Evolutionary conservation across 2,329 filamentous ascomycete genomes (phyloP).

Genomic region (Seiridium unicorne): DNA sequence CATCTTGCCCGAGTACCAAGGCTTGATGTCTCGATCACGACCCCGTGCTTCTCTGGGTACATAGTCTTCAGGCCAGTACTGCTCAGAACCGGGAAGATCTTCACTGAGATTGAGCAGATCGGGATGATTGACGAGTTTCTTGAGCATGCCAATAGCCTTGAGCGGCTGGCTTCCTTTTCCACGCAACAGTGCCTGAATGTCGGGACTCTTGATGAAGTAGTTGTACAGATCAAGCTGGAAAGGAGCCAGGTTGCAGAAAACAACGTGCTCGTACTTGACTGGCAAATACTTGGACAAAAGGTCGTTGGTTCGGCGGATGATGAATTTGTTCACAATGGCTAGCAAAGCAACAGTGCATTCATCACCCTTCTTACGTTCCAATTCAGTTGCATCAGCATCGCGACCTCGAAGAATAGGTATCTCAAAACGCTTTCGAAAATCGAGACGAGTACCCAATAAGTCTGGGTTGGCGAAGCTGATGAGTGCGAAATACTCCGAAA

Average conservation of each 20-base stretch:
- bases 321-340: constrained; percentile 91
- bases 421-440: constrained; percentile 94
- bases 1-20: constrained; percentile 99
- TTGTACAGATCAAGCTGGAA: constrained; percentile 96
- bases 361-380: constrained; percentile 78
- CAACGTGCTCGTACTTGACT: constrained; percentile 98
- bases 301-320: constrained; percentile 96
- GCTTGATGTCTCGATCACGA: constrained; percentile 86
- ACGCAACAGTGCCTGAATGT: constrained; percentile 86
- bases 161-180: constrained; percentile 95
- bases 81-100: constrained; percentile 85
- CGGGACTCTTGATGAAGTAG: constrained; percentile 92
- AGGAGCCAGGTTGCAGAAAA: constrained; percentile 91
- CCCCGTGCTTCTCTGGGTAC: constrained; percentile 84
- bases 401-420: constrained; percentile 88
- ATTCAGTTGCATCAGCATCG: constrained; percentile 84
- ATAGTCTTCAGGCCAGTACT: constrained; percentile 80
- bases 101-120: constrained; percentile 81
- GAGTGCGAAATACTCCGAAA: constrained; percentile 96
- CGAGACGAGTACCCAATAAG: constrained; percentile 80
- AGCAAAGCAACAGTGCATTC: constrained; percentile 80
- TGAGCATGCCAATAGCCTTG: constrained; percentile 94
- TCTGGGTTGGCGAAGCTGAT: constrained; percentile 96
- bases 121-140: constrained; percentile 98
- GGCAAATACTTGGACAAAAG: constrained; percentile 96